Evolutionary conservation across 2,329 filamentous ascomycete species (phyloP), one percentile per base, ranked within the genome.

Genomic region (Davidsoniella australis): DNA sequence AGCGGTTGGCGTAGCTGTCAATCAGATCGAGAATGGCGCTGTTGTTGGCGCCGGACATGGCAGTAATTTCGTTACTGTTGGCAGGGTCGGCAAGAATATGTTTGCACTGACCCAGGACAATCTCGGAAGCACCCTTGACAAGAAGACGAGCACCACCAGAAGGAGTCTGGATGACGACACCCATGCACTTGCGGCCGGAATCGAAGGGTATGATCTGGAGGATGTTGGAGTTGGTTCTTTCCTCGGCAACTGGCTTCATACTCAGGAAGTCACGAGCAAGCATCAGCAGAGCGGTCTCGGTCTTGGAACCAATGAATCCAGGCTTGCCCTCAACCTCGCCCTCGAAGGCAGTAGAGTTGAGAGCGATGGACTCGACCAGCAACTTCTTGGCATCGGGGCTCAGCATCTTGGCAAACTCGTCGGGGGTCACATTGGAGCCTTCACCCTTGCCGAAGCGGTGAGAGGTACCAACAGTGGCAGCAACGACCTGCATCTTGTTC

Each of bases 291-390:
- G 82, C 81, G 4, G 81, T 82, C 60, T 86, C 82, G 0, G 82
- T 86, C 68, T 86, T 86, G 58, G 80, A 85, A 42, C 82, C 82
- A 55, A 86, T 79, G 53, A 82, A 86, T 1, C 74, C 75, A 55
- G 69, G 69, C 47, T 70, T 63, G 12, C 81, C 79, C 33, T 83
- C 74, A n/a, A 77, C 73, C 17, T 84, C 78, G 41, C 80, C 80
- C 60, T 86, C 81, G 53, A 86, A 86, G 0, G 82, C 82, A 0
- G 82, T 87, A 1, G 82, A 85, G 61, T 81, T 81, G 54, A 79
- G 64, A 12, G 72, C 66, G 54, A 79, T 76, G 2, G 77, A 80
- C 58, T 78, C 70, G 47, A 74, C 59, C 9, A 80, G 62, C 29
- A 80, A 56, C 2, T 73, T 68, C 59, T 70, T 73, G 41, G 71